Base-by-base conservation (phyloP, 176 grass and related monocot genomes). In the Otatea glauca region DNA sequence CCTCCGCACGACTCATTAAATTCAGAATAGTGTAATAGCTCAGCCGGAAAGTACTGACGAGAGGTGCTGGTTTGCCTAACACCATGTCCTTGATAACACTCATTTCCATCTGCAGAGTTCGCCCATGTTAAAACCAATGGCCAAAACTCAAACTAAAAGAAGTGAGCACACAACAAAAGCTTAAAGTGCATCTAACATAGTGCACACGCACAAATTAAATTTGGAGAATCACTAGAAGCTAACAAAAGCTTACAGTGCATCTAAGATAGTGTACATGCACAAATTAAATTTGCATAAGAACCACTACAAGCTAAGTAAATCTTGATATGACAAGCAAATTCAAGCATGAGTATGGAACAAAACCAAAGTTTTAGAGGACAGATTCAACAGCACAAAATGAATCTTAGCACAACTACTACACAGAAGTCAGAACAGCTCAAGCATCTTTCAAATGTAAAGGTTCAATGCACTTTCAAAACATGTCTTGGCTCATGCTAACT, bases 11-110 rank as follows among this genome's bases (percentile, higher is more conserved):
- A 85, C 96, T 99, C 96, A 99, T 81, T 74, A 99, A 80, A 86
- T 99, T 99, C 84, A 99, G 78, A 83, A 99, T 99, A 47, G 91
- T 90, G 74, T 96, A 99, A 85, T 99, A 99, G 85, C 96, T 99
- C 68, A 99, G 88, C 68, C 96, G 91, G 72, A 96, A 99, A 65
- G 96, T 99, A 88, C 96, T 99, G 75, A 96, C 88, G 14, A 99
- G 88, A 71, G 96, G 96, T 80, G 96, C 93, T 74, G 96, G 96
- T 94, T 90, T 99, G 71, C 96, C 96, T 77, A 99, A 92, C 71
- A 91, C 90, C 96, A 99, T 99, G 71, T 99, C 96, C 89, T 96
- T 99, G 70, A 99, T 88, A 83, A 96, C 84, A 89, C 90, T 94
- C 96, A 99, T 99, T 89, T 99, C 93, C 93, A 99, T 96, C 96